Evolutionary conservation across 2,329 filamentous ascomycete genomes (phyloP), one percentile per base, ranked within the genome.

Genomic region (Talaromyces sp.): DNA sequence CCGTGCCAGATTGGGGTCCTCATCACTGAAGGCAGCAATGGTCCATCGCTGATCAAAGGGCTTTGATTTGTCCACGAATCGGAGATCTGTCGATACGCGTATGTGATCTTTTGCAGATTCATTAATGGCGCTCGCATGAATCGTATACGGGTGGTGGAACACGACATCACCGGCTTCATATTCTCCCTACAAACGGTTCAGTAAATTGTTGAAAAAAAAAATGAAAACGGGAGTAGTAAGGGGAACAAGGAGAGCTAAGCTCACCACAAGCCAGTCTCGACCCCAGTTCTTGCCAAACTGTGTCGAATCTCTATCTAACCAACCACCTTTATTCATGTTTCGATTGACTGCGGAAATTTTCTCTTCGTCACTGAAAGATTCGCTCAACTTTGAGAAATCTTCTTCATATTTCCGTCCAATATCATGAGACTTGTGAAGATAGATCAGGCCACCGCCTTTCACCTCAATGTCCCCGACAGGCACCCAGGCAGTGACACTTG

Each of bases 401-500:
- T 18, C 23, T 52, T 52, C 23, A 30, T 23, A 23, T 52, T 52
- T 23, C n/a, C 28, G 7, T 8, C 50, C 50, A 16, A 52, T 52
- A 8, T 52, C 50, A 23, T 23, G n/a, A 14, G 50, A 52, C 30
- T 28, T 52, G 5, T 18, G 23, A 9, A 52, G 50, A 28, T 52
- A 52, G 23, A 52, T 30, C 5, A 52, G 23, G 0, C 85, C 84
- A 4, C 85, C 85, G 0, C 85, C 84, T 55, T 81, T 78, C 5
- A 85, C 57, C 23, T 76, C 74, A 4, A 86, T 69, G 67, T 85
- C 81, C 0, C 82, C 82, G 65, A 85, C 82, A 0, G 83, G 81
- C 0, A 85, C 79, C 84, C 83, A 86, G 0, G 82, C 83, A 4
- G 83, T 86, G 0, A 85, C 71, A 28, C 77, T 79, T 0, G 82